Base-by-base conservation (phyloP, 768 basidiomycete genomes). In the Daedaleopsis sinensis region DNA sequence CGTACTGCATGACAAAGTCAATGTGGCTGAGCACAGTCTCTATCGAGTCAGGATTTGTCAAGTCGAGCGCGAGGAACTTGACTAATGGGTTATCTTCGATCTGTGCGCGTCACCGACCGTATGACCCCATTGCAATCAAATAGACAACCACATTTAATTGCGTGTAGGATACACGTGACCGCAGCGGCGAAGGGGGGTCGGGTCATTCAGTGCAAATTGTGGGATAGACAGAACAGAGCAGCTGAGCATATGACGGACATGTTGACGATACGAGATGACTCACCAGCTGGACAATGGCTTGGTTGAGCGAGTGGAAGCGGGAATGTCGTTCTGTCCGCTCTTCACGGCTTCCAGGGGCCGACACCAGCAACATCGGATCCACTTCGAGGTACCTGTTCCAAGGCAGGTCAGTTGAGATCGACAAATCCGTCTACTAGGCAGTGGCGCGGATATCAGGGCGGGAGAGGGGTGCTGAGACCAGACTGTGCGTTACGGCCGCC, bases 11-110 rank as follows among this genome's bases (percentile, higher is more conserved):
- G 59, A 94, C 91, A 68, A 94, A 96, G 77, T 99, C 97, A 56
- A 99, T 91, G 73, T 99, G 95, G 72, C 94, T 95, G 61, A 99
- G 81, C 11, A 98, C 88, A 2, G 85, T 88, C 70, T 93, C 92
- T 55, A 99, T 81, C 0, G 94, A 96, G 68, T 97, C 94, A 52
- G 94, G 84, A 63, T 87, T 85, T 16, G 94, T 88, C 37, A 98
- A 85, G 76, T 99, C 94, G 43, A 99, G 83, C 3, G 97, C 96
- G 39, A 99, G 77, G 80, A 99, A 99, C 2, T 94, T 95, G 21
- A 99, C 97, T 43, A 99, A 84, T 32, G 96, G 97, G 73, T 98
- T 95, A 74, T 98, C 97, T 73, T 98, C 95, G 73, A 99, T 98
- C 96, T 98, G 60, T 21, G 21, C 38, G 32, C 59, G 27, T 27